Percentiles rank a stretch among this genome's conserved stretches.
Evolutionary conservation across 805 yeast genomes (phyloP).

Genomic region (Saccharomycopsis sp.): DNA sequence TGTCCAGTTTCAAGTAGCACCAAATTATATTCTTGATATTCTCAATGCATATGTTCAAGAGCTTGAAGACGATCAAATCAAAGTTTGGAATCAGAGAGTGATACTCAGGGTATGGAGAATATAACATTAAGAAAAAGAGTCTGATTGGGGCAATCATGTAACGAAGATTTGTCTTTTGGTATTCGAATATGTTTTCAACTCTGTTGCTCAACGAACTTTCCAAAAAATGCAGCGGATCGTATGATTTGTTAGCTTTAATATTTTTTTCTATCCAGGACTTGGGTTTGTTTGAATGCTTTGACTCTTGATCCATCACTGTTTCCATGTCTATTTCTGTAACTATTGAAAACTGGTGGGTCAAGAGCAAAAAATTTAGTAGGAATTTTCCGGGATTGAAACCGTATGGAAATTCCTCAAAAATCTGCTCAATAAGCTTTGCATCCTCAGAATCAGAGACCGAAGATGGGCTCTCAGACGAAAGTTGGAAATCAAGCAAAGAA

Average conservation of each 20-base stretch:
- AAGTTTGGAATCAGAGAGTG: not conserved
- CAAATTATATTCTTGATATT: conserved; percentile 12
- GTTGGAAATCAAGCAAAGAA: not conserved
- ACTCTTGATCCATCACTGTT: not conserved
- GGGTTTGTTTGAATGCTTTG: not conserved
- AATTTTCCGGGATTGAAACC: not conserved
- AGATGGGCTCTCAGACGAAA: not conserved
- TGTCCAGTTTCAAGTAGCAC: conserved; percentile 9
- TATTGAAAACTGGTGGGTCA: not conserved
- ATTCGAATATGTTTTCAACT: not conserved
- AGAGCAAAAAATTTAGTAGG: not conserved
- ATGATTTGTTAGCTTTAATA: not conserved
- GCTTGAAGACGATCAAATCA: not conserved
- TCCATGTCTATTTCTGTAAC: no score
- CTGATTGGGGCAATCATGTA: conserved; percentile 11
- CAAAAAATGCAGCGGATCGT: no score
- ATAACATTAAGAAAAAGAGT: conserved; percentile 6
- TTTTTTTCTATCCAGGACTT: not conserved
- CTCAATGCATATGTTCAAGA: conserved; percentile 2
- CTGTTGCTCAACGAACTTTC: no score
- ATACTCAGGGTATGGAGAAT: conserved; percentile 2
- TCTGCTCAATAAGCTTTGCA: not conserved
- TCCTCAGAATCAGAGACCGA: not conserved
- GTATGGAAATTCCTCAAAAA: not conserved
- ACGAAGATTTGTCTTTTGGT: not conserved